Conservation (phyloP, 2,329 filamentous ascomycete species). For the Fusarium incarnatum region DNA sequence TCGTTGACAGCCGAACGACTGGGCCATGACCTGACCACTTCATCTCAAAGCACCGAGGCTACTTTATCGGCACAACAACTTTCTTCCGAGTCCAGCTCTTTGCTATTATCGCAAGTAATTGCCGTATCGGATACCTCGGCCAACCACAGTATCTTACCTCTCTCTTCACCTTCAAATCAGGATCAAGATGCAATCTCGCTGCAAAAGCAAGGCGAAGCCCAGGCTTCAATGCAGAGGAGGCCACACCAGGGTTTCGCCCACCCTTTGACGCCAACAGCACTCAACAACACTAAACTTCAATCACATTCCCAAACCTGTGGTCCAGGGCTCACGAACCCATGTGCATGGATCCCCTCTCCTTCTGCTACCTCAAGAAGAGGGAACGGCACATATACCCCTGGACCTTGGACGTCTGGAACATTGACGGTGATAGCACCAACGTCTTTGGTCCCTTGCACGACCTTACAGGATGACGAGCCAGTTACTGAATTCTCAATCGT, state of each 20-base stretch:
- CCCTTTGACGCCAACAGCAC: constrained; percentile 9
- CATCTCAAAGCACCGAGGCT: background rate
- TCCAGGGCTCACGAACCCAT: background rate
- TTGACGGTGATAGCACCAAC: constrained; percentile 29
- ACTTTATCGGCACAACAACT: background rate
- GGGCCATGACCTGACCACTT: background rate
- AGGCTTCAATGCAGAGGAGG: constrained; percentile 12
- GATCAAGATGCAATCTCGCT: background rate
- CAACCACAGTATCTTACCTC: background rate
- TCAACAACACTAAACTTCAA: constrained; percentile 12
- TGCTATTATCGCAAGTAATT: background rate
- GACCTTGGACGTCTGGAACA: constrained; percentile 11
- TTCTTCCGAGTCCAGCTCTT: constrained; percentile 3
- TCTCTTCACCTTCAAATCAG: background rate
- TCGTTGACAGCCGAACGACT: background rate
- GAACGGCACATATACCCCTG: constrained; percentile 32
- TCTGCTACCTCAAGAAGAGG: constrained; percentile 20
- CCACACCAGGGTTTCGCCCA: constrained; percentile 13
- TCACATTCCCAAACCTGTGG: constrained; percentile 1
- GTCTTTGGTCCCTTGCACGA: constrained; percentile 50
- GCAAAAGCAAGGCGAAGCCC: background rate
- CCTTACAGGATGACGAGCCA: constrained; percentile 45
- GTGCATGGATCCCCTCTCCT: constrained; percentile 19
- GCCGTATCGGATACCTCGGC: background rate
- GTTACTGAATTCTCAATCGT: constrained; percentile 58